A percentile compares a stretch with the other conserved stretches of the same genome.
Evolutionary conservation across 495 filamentous ascomycete genomes (phyloP).

Genomic region (Daldinia vernicosa): DNA sequence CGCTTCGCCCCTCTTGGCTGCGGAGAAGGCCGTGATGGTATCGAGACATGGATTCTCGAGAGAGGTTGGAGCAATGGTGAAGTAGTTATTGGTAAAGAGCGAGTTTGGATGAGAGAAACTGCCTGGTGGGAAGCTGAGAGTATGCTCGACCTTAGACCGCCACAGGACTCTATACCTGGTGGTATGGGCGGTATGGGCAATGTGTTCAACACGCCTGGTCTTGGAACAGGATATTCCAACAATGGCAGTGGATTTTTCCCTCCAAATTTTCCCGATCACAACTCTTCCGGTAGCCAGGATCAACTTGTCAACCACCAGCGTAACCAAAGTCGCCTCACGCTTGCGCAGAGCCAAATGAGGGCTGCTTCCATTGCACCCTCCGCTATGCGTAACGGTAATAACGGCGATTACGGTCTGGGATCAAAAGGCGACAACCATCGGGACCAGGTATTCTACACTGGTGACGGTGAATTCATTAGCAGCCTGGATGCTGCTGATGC

Average conservation of each 20-base stretch:
- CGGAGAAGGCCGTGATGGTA: slow-evolving; percentile 87
- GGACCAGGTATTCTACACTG: slow-evolving; percentile 73
- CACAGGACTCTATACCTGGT: slow-evolving; percentile 47
- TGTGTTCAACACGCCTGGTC: slow-evolving; percentile 56
- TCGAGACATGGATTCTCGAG: slow-evolving; percentile 94
- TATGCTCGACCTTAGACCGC: slow-evolving; percentile 90
- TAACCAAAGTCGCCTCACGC: slow-evolving; percentile 63
- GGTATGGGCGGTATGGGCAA: slow-evolving; percentile 45
- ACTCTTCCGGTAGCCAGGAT: slow-evolving; percentile 72
- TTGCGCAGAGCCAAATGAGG: slow-evolving; percentile 65
- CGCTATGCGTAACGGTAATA: slow-evolving; percentile 67
- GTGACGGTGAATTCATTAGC: slow-evolving; percentile 63
- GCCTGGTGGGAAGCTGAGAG: slow-evolving; percentile 98
- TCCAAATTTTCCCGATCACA: slow-evolving; percentile 64
- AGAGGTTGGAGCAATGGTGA: slow-evolving; percentile 98
- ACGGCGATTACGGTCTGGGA: slow-evolving; percentile 88
- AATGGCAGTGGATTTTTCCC: slow-evolving; percentile 76
- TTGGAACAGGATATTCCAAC: slow-evolving; percentile 72
- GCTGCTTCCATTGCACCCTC: slow-evolving; percentile 80
- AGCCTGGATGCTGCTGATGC: slow-evolving; percentile 78
- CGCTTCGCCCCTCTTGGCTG: slow-evolving; percentile 88
- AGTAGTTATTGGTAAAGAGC: slow-evolving; percentile 86
- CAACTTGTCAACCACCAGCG: slow-evolving; percentile 70
- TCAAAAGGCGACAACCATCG: slow-evolving; percentile 82
- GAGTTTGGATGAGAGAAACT: slow-evolving; percentile 93